phyloP scores from a whole-genome alignment of 257 asterid species.

The Vinca minor region DNA sequence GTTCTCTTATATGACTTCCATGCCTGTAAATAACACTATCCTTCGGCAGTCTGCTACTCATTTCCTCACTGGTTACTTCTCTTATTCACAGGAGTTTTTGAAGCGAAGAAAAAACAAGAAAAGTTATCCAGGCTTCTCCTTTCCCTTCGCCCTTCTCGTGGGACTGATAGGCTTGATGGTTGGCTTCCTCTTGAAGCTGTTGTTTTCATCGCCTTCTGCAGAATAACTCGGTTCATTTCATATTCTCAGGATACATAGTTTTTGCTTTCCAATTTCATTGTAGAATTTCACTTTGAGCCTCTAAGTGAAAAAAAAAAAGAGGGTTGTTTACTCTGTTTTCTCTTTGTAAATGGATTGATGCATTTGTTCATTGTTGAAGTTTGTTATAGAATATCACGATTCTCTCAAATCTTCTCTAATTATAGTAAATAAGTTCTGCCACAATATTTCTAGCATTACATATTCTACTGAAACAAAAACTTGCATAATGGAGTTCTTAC shows the following conservation, averaged over 20 bases:
- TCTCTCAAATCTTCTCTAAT: constrained; percentile 4
- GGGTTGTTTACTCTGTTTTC: constrained; percentile 15
- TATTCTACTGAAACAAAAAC: no score
- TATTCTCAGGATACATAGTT: background rate
- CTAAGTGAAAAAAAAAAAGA: constrained; percentile 7
- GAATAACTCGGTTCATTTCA: constrained; percentile 15
- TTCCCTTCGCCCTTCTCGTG: constrained; percentile 32
- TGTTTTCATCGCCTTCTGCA: constrained; percentile 32
- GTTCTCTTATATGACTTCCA: background rate
- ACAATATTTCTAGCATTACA: no score
- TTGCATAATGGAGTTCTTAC: no score
- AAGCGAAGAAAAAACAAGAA: constrained; percentile 31
- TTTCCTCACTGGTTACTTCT: constrained; percentile 4
- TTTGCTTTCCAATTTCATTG: constrained; percentile 17
- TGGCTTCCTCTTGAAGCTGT: constrained; percentile 36
- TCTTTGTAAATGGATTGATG: constrained; percentile 20
- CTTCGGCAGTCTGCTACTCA: background rate
- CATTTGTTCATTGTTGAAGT: constrained; percentile 15
- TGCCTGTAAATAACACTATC: background rate
- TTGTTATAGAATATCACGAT: constrained; percentile 11
- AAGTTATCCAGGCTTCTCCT: constrained; percentile 33
- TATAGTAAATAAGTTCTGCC: no score
- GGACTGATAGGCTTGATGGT: constrained; percentile 36
- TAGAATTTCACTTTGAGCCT: constrained; percentile 17
- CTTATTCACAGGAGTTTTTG: constrained; percentile 30